These are phyloP conservation scores for Stephanodiscus triporus DNA, from an alignment of 108 stramenopile species.

Conservation along the genomic window DNA sequence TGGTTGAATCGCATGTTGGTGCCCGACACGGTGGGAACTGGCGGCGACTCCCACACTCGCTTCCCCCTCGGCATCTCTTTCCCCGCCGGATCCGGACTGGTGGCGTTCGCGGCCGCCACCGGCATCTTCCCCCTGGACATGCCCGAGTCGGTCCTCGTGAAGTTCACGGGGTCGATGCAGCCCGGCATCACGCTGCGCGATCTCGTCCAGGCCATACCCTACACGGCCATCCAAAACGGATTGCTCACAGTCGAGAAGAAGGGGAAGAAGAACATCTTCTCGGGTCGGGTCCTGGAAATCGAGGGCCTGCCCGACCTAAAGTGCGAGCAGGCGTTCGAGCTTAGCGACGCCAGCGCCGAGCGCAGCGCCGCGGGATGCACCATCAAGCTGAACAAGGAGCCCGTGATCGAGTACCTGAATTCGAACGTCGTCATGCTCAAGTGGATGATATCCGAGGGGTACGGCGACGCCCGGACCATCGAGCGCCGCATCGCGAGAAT, in stretches of 20 bases:
- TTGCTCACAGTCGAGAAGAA: slow-evolving; percentile 93
- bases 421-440: slow-evolving; percentile 95
- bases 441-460: slow-evolving; percentile 98
- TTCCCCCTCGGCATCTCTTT: slow-evolving; percentile 97
- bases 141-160: slow-evolving; percentile 94
- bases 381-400: slow-evolving; percentile 93
- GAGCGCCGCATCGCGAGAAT: slow-evolving; percentile 94
- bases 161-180: slow-evolving; percentile 92
- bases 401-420: slow-evolving; percentile 93
- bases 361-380: slow-evolving; percentile 96
- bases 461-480: slow-evolving; percentile 92
- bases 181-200: slow-evolving; percentile 96
- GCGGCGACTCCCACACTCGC: slow-evolving; percentile 96
- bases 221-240: slow-evolving; percentile 91
- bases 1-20: slow-evolving; percentile 97
- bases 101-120: slow-evolving; percentile 95
- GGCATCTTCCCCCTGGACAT: slow-evolving; percentile 96
- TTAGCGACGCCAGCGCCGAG: slow-evolving; percentile 92
- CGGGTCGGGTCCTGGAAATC: slow-evolving; percentile 93
- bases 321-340: slow-evolving; percentile 97
- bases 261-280: slow-evolving; percentile 96
- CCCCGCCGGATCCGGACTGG: slow-evolving; percentile 94
- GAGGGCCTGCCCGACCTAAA: slow-evolving; percentile 93
- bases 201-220: slow-evolving; percentile 95
- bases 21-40: slow-evolving; percentile 97